Percentiles rank a stretch among this genome's conserved stretches.
Conservation (phyloP, 176 grass and related monocot genomes). For the Paspalum notatum region DNA sequence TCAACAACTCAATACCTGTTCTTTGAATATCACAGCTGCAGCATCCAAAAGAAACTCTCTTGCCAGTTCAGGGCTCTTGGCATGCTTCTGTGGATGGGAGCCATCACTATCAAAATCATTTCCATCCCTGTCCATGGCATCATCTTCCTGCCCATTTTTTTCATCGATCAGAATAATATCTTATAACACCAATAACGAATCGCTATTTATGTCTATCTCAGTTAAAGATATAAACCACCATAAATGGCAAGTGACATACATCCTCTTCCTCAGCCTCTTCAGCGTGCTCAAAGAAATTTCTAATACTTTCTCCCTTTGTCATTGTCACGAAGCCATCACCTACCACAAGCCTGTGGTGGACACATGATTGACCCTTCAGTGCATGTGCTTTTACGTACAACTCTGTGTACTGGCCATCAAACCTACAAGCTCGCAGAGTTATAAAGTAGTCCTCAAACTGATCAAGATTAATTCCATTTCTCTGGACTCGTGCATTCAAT, state of each 20-base stretch:
- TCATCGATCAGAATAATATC: constrained; percentile 36
- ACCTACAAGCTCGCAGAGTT: constrained; percentile 76
- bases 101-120: constrained; percentile 80
- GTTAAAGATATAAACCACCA: constrained; percentile 45
- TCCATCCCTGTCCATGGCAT: constrained; percentile 88
- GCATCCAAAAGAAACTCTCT: constrained; percentile 97
- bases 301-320: constrained; percentile 84
- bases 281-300: constrained; percentile 91
- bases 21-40: constrained; percentile 94
- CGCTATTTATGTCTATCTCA: constrained; percentile 44
- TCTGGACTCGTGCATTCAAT: constrained; percentile 64
- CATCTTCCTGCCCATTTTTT: constrained; percentile 78
- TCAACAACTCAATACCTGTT: constrained; percentile 82
- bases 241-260: constrained; percentile 59
- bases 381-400: constrained; percentile 87
- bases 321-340: constrained; percentile 88
- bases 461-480: constrained; percentile 72
- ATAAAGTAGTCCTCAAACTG: constrained; percentile 66
- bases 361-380: constrained; percentile 88
- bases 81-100: constrained; percentile 86
- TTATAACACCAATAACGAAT: constrained; percentile 32
- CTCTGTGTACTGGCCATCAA: constrained; percentile 66
- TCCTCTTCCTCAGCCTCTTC: constrained; percentile 98
- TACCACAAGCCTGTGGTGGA: constrained; percentile 78
- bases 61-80: constrained; percentile 95